Percentiles rank a stretch among this genome's conserved stretches.
These are phyloP conservation scores for Yamadazyma laniorum DNA, from an alignment of 805 yeast genomes.

Conservation along the genomic window DNA sequence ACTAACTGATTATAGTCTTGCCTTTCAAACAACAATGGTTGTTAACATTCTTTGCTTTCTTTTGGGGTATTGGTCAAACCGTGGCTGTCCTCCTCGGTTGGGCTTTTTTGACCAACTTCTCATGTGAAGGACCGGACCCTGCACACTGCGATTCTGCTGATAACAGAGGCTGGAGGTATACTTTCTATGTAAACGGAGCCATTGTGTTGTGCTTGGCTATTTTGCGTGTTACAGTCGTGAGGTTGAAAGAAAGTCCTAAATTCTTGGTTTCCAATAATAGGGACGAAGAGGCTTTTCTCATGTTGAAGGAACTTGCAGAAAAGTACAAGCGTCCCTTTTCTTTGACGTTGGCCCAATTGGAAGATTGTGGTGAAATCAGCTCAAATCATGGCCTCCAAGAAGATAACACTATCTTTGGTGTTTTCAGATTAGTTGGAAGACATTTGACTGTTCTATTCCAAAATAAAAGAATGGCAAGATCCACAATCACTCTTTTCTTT, in stretches of 20 bases:
- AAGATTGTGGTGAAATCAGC: slow-evolving; percentile 41
- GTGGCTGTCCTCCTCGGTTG: slow-evolving; percentile 53
- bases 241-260: slow-evolving; percentile 56
- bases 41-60: slow-evolving; percentile 47
- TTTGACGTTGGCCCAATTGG: slow-evolving; percentile 46
- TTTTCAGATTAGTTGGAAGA: slow-evolving; percentile 20
- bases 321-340: slow-evolving; percentile 45
- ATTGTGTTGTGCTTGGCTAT: slow-evolving; percentile 43
- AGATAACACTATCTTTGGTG: slow-evolving; percentile 20
- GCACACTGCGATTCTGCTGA: slow-evolving; percentile 42
- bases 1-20: slow-evolving; percentile 47
- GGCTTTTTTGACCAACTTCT: slow-evolving; percentile 52
- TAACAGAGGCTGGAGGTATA: slow-evolving; percentile 65
- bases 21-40: slow-evolving; percentile 52
- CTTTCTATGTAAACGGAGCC: slow-evolving; percentile 47
- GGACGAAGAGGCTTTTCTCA: slow-evolving; percentile 48
- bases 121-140: slow-evolving; percentile 37
- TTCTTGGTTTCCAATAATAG: slow-evolving; percentile 52
- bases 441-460: slow-evolving; percentile 48
- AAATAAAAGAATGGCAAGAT: slow-evolving; percentile 36
- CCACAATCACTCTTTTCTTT: slow-evolving; percentile 37
- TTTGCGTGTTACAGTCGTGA: slow-evolving; percentile 28
- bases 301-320: slow-evolving; percentile 43
- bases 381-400: slow-evolving; percentile 20
- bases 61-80: slow-evolving; percentile 66